These are phyloP conservation scores for Nemania serpens DNA, from an alignment of 2,329 filamentous ascomycete genomes.

Conservation along the genomic window DNA sequence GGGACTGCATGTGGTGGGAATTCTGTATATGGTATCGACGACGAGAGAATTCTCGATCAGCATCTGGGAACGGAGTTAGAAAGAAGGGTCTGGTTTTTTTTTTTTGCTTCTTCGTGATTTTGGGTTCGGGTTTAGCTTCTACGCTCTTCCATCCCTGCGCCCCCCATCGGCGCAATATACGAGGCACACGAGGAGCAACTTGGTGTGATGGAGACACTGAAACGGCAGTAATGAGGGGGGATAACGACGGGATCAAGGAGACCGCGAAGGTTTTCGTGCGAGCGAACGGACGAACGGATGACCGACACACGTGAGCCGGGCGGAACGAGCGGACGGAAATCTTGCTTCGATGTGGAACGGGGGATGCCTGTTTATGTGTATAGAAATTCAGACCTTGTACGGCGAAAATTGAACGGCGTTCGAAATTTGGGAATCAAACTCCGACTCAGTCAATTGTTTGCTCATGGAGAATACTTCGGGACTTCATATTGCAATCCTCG, in stretches of 20 bases:
- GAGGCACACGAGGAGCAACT: background rate
- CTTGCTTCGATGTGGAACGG: constrained; percentile 14
- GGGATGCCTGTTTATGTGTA: constrained; percentile 8
- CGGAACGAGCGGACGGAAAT: constrained; percentile 6
- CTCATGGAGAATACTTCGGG: no score
- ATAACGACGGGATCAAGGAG: constrained; percentile 15
- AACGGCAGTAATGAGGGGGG: constrained; percentile 18
- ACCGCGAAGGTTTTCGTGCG: constrained; percentile 20
- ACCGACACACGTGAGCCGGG: constrained; percentile 9
- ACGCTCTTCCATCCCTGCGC: constrained; percentile 7
- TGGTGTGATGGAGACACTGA: constrained; percentile 5
- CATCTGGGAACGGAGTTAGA: constrained; percentile 39
- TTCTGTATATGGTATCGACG: constrained; percentile 31
- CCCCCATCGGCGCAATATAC: background rate
- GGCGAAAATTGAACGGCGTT: constrained; percentile 17
- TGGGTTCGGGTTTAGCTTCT: constrained; percentile 21
- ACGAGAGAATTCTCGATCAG: constrained; percentile 30
- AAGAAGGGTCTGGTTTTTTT: constrained; percentile 32
- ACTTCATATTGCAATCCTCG: no score
- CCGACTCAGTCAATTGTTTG: background rate
- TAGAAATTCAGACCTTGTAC: constrained; percentile 22
- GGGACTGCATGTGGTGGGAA: constrained; percentile 12
- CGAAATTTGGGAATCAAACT: background rate
- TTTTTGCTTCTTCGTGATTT: constrained; percentile 5
- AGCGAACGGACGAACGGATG: constrained; percentile 18